Percentiles rank a stretch among this genome's conserved stretches.
Evolutionary conservation across 2,329 filamentous ascomycete genomes (phyloP).

Genomic region (Trichothecium sympodiale): DNA sequence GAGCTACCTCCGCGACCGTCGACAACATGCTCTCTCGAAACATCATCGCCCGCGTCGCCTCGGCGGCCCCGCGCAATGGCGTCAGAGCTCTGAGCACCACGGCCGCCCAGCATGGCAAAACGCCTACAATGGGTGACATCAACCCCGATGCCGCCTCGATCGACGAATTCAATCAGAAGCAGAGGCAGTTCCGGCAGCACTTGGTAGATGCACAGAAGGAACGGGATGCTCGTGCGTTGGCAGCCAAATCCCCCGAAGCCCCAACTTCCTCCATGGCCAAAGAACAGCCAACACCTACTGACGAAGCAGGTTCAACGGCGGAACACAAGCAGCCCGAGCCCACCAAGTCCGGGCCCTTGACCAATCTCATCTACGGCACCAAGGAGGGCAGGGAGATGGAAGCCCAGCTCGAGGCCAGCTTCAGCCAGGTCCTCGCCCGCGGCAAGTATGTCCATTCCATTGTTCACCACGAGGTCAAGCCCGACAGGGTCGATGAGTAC

Average conservation of each 20-base stretch:
- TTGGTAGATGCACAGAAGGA: constrained; percentile 68
- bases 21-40: constrained; percentile 39
- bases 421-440: constrained; percentile 85
- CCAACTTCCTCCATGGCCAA: constrained; percentile 29
- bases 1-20: constrained; percentile 12
- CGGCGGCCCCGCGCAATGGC: constrained; percentile 32
- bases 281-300: constrained; percentile 18
- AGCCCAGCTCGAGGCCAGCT: constrained; percentile 89
- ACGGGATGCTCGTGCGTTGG: constrained; percentile 71
- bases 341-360: constrained; percentile 59
- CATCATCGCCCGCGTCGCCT: constrained; percentile 33
- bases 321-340: constrained; percentile 45
- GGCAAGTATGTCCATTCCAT: constrained; percentile 99
- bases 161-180: constrained; percentile 68
- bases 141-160: constrained; percentile 53
- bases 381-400: constrained; percentile 91
- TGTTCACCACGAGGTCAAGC: constrained; percentile 90
- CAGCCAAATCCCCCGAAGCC: constrained; percentile 16
- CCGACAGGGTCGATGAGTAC: constrained; percentile 92
- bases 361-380: constrained; percentile 91
- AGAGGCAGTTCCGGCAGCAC: constrained; percentile 78
- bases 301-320: constrained; percentile 31
- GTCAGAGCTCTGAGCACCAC: constrained; percentile 49
- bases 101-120: constrained; percentile 28
- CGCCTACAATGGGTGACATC: constrained; percentile 81